Conservation (phyloP, 441 rosid species). For the Erodium texanum region DNA sequence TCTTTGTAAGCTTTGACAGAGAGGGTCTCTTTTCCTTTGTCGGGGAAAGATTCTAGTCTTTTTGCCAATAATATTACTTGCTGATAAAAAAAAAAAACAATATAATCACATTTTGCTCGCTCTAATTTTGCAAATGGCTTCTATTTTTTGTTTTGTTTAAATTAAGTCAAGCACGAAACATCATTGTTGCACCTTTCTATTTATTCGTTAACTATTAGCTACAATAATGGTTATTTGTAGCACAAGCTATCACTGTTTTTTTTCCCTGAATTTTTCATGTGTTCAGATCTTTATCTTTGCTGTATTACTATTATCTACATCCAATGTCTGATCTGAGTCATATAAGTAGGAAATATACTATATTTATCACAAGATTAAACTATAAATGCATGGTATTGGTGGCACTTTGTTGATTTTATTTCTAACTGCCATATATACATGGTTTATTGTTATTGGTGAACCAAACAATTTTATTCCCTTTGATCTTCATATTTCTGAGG, state of each 20-base stretch:
- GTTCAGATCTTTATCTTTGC: not conserved
- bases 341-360: not conserved
- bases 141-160: not conserved
- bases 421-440: not conserved
- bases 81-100: too few species aligned
- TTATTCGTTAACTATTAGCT: not conserved
- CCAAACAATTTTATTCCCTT: not conserved
- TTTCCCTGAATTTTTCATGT: not conserved
- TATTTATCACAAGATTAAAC: not conserved
- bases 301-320: slow-evolving; percentile 5
- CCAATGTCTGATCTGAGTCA: slow-evolving; percentile 1
- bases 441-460: not conserved
- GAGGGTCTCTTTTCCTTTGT: too few species aligned
- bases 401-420: not conserved
- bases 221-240: not conserved
- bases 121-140: too few species aligned
- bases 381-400: not conserved
- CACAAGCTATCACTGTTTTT: not conserved
- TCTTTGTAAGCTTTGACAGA: too few species aligned
- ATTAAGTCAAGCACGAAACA: not conserved
- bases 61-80: too few species aligned
- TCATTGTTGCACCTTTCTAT: not conserved
- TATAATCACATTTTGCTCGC: too few species aligned
- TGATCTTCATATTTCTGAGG: not conserved
- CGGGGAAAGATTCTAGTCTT: too few species aligned